Conservation (phyloP, 2,329 filamentous ascomycete species). For the Malbranchea cinnamomea region DNA sequence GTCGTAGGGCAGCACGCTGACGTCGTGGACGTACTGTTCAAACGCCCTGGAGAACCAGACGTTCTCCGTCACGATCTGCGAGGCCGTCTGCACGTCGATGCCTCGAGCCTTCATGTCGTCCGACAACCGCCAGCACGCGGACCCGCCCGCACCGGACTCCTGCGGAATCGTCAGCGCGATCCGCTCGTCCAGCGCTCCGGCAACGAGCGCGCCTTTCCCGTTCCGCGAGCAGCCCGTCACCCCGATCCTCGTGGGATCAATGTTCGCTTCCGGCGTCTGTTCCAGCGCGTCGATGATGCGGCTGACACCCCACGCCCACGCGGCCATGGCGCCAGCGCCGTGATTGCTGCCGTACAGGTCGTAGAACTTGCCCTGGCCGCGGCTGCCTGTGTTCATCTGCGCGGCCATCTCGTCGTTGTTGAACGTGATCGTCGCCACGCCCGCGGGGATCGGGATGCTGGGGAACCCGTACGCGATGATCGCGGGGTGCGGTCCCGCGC, state of each 20-base stretch:
- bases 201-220: conserved; percentile 49
- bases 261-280: conserved; percentile 29
- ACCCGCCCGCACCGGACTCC: conserved; percentile 46
- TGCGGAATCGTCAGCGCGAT: conserved; percentile 48
- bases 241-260: conserved; percentile 37
- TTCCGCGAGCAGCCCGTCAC: conserved; percentile 51
- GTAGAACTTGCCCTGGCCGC: conserved; percentile 45
- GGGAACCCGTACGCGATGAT: conserved; percentile 43
- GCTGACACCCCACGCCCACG: conserved; percentile 50
- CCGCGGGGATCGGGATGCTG: conserved; percentile 40
- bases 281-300: conserved; percentile 47
- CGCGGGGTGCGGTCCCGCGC: conserved; percentile 38
- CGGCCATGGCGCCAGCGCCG: conserved; percentile 42
- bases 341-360: conserved; percentile 41
- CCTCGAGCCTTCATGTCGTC: conserved; percentile 36
- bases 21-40: conserved; percentile 35
- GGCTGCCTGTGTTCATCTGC: conserved; percentile 31
- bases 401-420: conserved; percentile 43
- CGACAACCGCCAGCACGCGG: conserved; percentile 46
- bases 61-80: conserved; percentile 45
- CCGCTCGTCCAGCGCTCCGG: conserved; percentile 42
- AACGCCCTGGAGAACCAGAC: conserved; percentile 47
- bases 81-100: conserved; percentile 45
- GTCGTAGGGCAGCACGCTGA: conserved; percentile 37
- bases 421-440: conserved; percentile 44